Conservation (phyloP, 192 early-diverging fungal species). For the Dissophora globulifera region DNA sequence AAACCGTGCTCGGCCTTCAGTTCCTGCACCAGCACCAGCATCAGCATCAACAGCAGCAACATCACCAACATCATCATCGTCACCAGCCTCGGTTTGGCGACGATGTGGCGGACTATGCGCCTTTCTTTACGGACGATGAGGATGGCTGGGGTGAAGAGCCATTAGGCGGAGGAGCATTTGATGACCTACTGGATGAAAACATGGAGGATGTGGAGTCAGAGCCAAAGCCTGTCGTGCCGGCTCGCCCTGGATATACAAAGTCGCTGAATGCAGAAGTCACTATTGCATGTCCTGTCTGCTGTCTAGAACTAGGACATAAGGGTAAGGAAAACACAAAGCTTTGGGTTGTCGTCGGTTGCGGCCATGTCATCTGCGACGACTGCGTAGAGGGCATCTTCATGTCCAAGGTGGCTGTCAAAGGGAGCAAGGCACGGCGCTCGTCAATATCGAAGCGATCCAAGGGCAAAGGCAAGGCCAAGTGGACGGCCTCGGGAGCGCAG, state of each 20-base stretch:
- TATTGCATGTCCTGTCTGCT: constrained; percentile 17
- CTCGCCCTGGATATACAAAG: constrained; percentile 26
- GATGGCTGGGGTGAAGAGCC: too few species aligned
- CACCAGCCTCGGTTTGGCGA: too few species aligned
- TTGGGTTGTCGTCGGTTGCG: constrained; percentile 33
- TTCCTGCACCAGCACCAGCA: too few species aligned
- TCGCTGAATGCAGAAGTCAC: background rate
- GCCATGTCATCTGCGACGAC: constrained; percentile 33
- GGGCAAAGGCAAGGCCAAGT: constrained; percentile 16
- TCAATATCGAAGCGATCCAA: background rate
- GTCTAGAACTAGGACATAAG: constrained; percentile 7
- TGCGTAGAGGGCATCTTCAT: constrained; percentile 25
- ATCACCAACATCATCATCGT: too few species aligned
- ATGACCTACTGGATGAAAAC: too few species aligned
- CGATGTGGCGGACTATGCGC: too few species aligned
- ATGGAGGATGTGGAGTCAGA: background rate
- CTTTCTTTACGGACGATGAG: too few species aligned
- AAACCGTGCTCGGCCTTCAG: too few species aligned
- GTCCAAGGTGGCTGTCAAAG: constrained; percentile 3
- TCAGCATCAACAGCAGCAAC: too few species aligned
- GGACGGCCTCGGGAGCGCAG: background rate
- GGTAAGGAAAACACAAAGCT: constrained; percentile 11
- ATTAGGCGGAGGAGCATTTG: too few species aligned
- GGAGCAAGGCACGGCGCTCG: constrained; percentile 5
- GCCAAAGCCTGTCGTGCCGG: background rate